Percentiles rank a stretch among this genome's conserved stretches.
Conservation (phyloP, 495 filamentous ascomycete genomes). For the Pseudoneurospora amorphoporcata region DNA sequence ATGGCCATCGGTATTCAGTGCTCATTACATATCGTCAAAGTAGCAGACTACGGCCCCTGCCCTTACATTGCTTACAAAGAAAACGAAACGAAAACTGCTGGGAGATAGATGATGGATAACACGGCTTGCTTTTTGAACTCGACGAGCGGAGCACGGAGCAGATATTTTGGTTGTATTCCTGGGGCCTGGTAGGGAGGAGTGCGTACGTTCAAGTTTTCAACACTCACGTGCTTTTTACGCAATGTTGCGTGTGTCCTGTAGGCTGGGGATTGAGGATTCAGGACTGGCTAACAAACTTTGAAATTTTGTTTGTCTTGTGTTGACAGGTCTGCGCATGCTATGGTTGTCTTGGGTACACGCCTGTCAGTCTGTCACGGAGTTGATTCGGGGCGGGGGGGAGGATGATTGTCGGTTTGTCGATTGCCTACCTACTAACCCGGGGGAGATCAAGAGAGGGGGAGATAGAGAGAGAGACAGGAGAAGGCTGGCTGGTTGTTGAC, state of each 20-base stretch:
- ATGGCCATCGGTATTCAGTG: not conserved
- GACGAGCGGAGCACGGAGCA: slow-evolving; percentile 2
- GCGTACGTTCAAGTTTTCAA: too few relatives aligned
- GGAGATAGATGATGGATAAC: slow-evolving; percentile 22
- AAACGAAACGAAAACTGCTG: slow-evolving; percentile 13
- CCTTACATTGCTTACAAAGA: not conserved
- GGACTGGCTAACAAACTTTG: too few relatives aligned
- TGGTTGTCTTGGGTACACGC: slow-evolving; percentile 11
- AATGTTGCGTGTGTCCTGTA: too few relatives aligned
- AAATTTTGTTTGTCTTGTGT: too few relatives aligned
- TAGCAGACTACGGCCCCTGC: slow-evolving; percentile 14
- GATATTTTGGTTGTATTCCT: slow-evolving; percentile 13
- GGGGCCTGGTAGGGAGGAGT: slow-evolving; percentile 6
- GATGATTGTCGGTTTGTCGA: slow-evolving; percentile 7
- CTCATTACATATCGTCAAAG: not conserved
- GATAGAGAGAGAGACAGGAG: too few relatives aligned
- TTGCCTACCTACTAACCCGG: too few relatives aligned
- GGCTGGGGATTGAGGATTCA: too few relatives aligned
- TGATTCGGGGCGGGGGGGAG: slow-evolving; percentile 7
- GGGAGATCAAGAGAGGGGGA: too few relatives aligned
- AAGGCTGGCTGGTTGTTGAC: too few relatives aligned
- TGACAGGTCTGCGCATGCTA: slow-evolving; percentile 15
- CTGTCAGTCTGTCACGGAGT: slow-evolving; percentile 2
- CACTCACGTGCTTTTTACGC: too few relatives aligned
- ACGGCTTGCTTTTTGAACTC: slow-evolving; percentile 16